phyloP scores from a whole-genome alignment of 768 basidiomycete genomes.

The Serpula lacrymans region DNA sequence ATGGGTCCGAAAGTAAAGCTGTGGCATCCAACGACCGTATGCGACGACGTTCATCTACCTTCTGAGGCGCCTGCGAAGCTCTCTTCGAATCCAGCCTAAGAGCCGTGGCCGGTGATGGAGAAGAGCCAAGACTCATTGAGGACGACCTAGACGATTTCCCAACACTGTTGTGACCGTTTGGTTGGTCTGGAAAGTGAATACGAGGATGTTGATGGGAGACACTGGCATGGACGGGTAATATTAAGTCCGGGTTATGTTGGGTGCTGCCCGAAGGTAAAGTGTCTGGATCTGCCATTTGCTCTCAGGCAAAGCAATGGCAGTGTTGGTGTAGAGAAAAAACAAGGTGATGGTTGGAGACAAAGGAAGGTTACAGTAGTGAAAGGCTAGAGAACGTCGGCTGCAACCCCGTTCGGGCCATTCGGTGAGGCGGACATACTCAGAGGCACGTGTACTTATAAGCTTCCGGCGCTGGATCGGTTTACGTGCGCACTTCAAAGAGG shows the following conservation, averaged over 20 bases:
- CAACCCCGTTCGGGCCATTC: no score
- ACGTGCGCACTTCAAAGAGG: no score
- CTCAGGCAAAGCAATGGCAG: not conserved
- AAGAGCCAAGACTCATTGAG: slow-evolving; percentile 19
- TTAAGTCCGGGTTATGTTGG: no score
- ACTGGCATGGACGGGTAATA: slow-evolving; percentile 3
- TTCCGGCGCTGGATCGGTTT: no score
- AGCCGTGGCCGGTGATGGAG: slow-evolving; percentile 10
- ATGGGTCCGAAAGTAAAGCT: slow-evolving; percentile 2
- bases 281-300: slow-evolving; percentile 28
- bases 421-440: no score
- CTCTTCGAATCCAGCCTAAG: slow-evolving; percentile 12
- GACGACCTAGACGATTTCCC: slow-evolving; percentile 30
- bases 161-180: slow-evolving; percentile 20
- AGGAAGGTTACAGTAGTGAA: no score
- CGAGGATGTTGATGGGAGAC: slow-evolving; percentile 19
- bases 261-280: slow-evolving; percentile 16
- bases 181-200: slow-evolving; percentile 33
- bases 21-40: slow-evolving; percentile 16
- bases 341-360: no score
- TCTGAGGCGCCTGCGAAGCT: no score
- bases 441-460: no score
- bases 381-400: no score
- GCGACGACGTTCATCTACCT: slow-evolving; percentile 15
- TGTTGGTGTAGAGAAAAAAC: no score